Percentiles rank a stretch among this genome's conserved stretches.
Evolutionary conservation across 257 asterid genomes (phyloP).

Genomic region (Solanum paucissectum): DNA sequence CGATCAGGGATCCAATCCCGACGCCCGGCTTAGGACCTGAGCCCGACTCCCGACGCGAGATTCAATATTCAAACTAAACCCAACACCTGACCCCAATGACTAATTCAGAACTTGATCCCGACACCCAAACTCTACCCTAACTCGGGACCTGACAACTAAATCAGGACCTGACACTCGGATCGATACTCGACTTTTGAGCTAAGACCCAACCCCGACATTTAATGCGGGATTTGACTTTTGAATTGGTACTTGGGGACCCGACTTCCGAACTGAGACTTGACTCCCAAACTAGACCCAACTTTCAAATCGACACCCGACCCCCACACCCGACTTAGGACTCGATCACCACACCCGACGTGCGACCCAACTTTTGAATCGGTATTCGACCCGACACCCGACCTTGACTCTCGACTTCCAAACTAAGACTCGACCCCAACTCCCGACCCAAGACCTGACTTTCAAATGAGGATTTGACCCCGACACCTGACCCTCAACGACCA

Average conservation of each 20-base stretch:
- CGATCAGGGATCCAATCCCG: rapidly evolving
- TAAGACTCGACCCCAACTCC: neutral
- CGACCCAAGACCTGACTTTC: neutral
- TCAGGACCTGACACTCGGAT: neutral
- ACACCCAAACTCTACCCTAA: neutral
- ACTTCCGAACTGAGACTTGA: neutral
- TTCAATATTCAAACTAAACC: neutral
- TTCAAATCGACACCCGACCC: neutral
- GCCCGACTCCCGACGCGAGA: neutral
- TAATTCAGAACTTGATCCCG: neutral
- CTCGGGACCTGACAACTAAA: neutral
- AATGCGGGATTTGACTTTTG: too few relatives aligned
- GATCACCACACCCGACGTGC: neutral
- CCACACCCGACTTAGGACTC: neutral
- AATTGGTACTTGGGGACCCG: neutral
- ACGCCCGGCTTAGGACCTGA: neutral
- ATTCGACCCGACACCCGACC: rapidly evolving
- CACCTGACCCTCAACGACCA: neutral
- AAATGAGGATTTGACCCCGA: neutral
- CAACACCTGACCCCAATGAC: neutral
- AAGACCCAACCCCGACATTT: neutral
- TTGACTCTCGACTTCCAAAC: neutral
- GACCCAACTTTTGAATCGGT: neutral
- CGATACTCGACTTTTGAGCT: neutral
- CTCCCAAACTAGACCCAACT: neutral